These are phyloP conservation scores for Antitrichia curtipendula DNA, from an alignment of 225 moss, liverwort and hornwort species.

Conservation along the genomic window DNA sequence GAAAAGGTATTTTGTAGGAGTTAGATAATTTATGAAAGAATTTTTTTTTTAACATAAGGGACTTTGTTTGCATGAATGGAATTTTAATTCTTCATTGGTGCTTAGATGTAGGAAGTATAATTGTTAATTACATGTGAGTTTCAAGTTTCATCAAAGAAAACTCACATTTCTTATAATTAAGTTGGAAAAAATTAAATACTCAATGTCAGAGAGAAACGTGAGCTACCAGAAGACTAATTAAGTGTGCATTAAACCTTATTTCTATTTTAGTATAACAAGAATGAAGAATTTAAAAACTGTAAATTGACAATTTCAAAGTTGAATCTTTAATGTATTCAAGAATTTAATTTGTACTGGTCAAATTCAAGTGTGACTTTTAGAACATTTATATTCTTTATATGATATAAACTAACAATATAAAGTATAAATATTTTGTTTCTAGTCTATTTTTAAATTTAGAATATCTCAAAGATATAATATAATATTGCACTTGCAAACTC, in stretches of 20 bases:
- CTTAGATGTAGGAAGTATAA: not conserved
- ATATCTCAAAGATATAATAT: not conserved
- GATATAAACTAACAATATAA: not conserved
- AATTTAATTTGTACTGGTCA: too few species aligned
- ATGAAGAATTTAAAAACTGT: too few species aligned
- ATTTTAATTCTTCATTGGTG: too few species aligned
- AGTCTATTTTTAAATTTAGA: accelerated
- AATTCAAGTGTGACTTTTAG: accelerated
- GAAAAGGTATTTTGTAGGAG: not conserved
- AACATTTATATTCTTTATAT: too few species aligned
- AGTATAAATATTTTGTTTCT: accelerated
- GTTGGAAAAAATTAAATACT: not conserved
- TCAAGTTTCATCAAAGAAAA: not conserved
- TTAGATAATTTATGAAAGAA: not conserved
- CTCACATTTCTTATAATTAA: too few species aligned
- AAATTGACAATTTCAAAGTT: not conserved
- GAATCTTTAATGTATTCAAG: not conserved
- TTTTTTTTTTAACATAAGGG: too few species aligned
- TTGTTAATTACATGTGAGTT: not conserved
- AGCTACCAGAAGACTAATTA: too few species aligned
- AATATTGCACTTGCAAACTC: not conserved
- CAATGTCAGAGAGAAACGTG: not conserved
- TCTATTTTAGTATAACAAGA: not conserved
- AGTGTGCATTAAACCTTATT: too few species aligned
- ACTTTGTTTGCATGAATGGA: not conserved